Percentiles rank a stretch among this genome's conserved stretches.
These are phyloP conservation scores for Clonostachys solani DNA, from an alignment of 2,329 filamentous ascomycete species.

Conservation along the genomic window DNA sequence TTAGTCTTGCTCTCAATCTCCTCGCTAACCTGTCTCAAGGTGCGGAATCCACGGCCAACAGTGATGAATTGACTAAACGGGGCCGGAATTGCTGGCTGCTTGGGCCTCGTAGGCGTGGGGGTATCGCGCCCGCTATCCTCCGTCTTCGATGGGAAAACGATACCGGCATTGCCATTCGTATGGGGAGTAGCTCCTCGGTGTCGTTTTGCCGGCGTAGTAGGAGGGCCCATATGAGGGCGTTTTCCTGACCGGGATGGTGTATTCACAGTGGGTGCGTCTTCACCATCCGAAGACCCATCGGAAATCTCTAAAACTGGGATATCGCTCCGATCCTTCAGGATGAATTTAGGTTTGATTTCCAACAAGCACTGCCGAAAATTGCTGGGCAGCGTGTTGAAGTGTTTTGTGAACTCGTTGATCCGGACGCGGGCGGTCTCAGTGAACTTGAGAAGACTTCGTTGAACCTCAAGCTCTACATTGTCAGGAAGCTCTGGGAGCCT, in stretches of 20 bases:
- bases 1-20: slow-evolving; percentile 50
- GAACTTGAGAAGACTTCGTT: slow-evolving; percentile 54
- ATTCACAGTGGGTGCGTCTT: slow-evolving; percentile 4
- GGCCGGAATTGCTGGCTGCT: slow-evolving; percentile 4
- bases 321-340: slow-evolving; percentile 31
- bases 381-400: slow-evolving; percentile 40
- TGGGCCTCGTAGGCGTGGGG: not conserved
- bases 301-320: slow-evolving; percentile 29
- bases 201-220: slow-evolving; percentile 5
- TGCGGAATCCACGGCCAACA: slow-evolving; percentile 34
- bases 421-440: slow-evolving; percentile 47
- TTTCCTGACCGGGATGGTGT: slow-evolving; percentile 20
- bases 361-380: slow-evolving; percentile 45
- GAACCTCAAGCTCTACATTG: slow-evolving; percentile 64
- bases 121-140: not conserved
- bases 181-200: slow-evolving; percentile 1
- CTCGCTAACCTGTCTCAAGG: slow-evolving; percentile 44
- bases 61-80: slow-evolving; percentile 33
- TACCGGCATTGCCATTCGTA: not conserved
- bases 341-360: slow-evolving; percentile 40
- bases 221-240: slow-evolving; percentile 15
- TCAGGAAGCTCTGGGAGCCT: slow-evolving; percentile 62
- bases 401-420: slow-evolving; percentile 37
- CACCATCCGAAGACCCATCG: slow-evolving; percentile 30
- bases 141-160: slow-evolving; percentile 33